Evolutionary conservation across 305 asterid species (phyloP).

Genomic region (Fraxinus latifolia): DNA sequence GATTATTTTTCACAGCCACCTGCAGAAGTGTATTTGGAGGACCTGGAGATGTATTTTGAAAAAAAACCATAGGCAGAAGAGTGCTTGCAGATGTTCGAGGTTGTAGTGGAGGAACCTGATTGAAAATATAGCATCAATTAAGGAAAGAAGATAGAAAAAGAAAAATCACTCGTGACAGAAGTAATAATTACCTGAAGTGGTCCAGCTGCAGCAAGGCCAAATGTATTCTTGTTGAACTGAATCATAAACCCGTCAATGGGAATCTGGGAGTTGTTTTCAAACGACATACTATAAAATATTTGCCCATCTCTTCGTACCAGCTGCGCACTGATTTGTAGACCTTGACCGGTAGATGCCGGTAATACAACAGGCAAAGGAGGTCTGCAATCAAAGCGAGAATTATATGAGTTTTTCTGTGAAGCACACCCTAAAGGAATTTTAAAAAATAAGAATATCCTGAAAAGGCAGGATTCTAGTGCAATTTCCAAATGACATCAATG

Average conservation of each 20-base stretch:
- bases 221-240: conserved; percentile 96
- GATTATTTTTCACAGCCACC: conserved; percentile 94
- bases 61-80: conserved; percentile 87
- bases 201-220: conserved; percentile 90
- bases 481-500: not conserved
- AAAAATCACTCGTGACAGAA: not conserved
- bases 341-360: conserved; percentile 81
- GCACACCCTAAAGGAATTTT: conserved; percentile 19
- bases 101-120: conserved; percentile 72
- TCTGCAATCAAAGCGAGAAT: conserved; percentile 46
- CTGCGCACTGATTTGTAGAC: conserved; percentile 94
- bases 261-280: conserved; percentile 74
- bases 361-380: conserved; percentile 80
- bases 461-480: not conserved
- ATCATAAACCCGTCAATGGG: conserved; percentile 96
- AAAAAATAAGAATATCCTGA: not conserved
- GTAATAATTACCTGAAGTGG: conserved; percentile 70
- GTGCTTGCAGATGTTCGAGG: conserved; percentile 81
- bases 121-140: conserved; percentile 20
- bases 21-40: conserved; percentile 82
- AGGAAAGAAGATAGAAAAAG: conserved; percentile 9
- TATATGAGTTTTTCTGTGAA: conserved; percentile 20
- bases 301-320: conserved; percentile 81
- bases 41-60: conserved; percentile 81
- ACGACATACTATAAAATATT: conserved; percentile 82